Evolutionary conservation across 2,329 filamentous ascomycete genomes (phyloP), one percentile per base, ranked within the genome.

Genomic region (Rachicladosporium sp.): DNA sequence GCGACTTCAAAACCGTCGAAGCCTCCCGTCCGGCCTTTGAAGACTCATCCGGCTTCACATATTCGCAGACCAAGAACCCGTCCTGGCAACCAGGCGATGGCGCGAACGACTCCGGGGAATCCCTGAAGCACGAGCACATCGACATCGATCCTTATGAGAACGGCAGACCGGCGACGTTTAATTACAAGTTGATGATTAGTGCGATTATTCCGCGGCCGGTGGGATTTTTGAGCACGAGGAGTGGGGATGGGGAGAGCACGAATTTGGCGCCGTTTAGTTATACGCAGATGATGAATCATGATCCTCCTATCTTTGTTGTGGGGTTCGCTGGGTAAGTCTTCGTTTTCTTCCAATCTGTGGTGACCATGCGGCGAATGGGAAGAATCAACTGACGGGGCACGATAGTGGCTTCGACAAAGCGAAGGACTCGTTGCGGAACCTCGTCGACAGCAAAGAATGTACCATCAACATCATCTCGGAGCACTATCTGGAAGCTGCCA

Each of bases 131-230:
- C 43, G 58, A 65, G 1, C 84, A 94, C 63, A 62, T 89, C 47
- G 67, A 78, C 54, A 93, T 95, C 51, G 80, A 94, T 60, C 88
- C 88, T 0, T 78, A 88, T 58, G 80, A 71, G 41, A 66, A 76
- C 21, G 82, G 78, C 27, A 74, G 88, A 0, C 71, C 77, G 0
- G 63, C 75, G 0, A 64, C 68, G 1, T 77, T 74, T 64, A 95
- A 95, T 70, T 95, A 96, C 73, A 94, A 93, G 64, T 74, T 95
- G 10, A 69, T 95, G 45, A 93, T 95, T 60, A 83, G 78, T 11
- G 78, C 76, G 46, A 76, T 95, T 49, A 73, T 87, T 10, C 89
- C 89, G 1, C 76, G 89, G 9, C 89, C 89, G 9, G 80, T 95
- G 34, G 76, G 74, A 1, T 76, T 80, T 46, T 60, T 78, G 10